Evolutionary conservation across 2,329 filamentous ascomycete species (phyloP), one percentile per base, ranked within the genome.

Genomic region (Metarhizium robertsii): DNA sequence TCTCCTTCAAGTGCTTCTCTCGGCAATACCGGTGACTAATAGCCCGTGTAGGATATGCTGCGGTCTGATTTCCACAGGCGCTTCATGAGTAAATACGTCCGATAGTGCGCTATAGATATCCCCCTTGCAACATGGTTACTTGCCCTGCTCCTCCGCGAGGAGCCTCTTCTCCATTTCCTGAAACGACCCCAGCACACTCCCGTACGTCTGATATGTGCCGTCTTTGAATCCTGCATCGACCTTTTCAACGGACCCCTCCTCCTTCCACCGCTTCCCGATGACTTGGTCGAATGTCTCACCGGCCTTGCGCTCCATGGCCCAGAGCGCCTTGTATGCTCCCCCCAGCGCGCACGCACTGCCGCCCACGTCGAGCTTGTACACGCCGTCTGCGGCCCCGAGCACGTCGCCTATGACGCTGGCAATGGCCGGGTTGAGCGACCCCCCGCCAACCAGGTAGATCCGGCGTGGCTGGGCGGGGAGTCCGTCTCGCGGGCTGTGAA

Each of bases 11-110:
- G 47, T 16, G 7, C 29, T 43, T 4, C 29, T n/a, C 48, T 48
- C 46, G 29, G 46, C 51, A 29, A 13, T 10, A n/a, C 5, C 13
- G 47, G 40, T 51, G 56, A 18, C 55, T 30, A 1, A 10, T 16
- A 55, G 2, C 2, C 8, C 38, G 38, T 40, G 29, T 20, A 90
- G 85, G 88, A 97, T 72, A 78, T 96, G 66, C 75, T 97, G 60
- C 85, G 92, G 59, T 96, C 91, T 34, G 94, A 99, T 72, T 99
- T 99, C 71, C 94, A 99, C 77, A 94, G 92, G 74, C 86, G 91
- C 60, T 99, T 99, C 71, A 99, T 99, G 94, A 77, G 72, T 71
- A 84, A 83, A 66, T 84, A 84, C 61, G 80, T 84, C 59, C 73
- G 80, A 69, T 84, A 73, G 29, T 30, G 46, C 14, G 29, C 18